Evolutionary conservation across 164 flowering plant genomes (phyloP).

Genomic region (Santalum album): DNA sequence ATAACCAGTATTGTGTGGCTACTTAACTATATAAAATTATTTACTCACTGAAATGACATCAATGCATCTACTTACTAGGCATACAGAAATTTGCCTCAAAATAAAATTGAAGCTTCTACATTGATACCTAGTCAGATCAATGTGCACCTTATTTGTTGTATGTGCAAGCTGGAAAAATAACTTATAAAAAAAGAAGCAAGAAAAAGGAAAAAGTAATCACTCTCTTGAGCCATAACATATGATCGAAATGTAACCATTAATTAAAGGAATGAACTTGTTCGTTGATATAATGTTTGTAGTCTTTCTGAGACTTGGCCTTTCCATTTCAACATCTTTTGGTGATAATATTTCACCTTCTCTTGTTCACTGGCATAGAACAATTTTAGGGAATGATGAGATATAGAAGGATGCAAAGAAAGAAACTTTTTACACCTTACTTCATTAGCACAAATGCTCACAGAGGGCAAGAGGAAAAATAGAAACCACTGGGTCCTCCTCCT

Average conservation of each 20-base stretch:
- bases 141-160: conserved; percentile 55
- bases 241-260: no score
- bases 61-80: no score
- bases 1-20: no score
- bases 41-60: no score
- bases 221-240: neutral
- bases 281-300: conserved; percentile 39
- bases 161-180: conserved; percentile 30
- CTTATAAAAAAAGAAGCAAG: neutral
- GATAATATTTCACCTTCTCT: conserved; percentile 78
- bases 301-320: conserved; percentile 80
- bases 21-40: no score
- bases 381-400: neutral
- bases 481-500: no score
- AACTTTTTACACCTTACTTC: neutral
- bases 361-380: conserved; percentile 44
- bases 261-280: conserved; percentile 42
- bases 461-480: neutral
- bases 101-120: no score
- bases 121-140: no score
- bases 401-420: neutral
- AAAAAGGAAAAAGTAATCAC: conserved; percentile 10
- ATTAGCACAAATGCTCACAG: neutral
- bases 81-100: no score
- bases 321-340: conserved; percentile 83